phyloP scores from a whole-genome alignment of 108 stramenopile genomes.

The Cyclostephanos tholiformis region DNA sequence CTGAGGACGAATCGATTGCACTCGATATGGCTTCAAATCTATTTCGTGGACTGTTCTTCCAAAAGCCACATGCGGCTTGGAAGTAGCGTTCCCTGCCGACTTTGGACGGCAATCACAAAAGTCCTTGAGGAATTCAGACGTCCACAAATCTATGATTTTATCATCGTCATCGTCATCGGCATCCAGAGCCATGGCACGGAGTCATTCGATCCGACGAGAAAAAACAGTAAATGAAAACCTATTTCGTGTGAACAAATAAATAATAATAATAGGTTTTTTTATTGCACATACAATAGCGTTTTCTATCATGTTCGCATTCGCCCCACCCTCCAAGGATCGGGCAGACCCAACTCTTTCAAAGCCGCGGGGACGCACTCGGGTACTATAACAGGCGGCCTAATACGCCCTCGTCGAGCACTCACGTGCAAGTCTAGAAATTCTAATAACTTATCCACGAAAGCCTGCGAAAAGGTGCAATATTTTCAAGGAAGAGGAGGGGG shows the following conservation, averaged over 20 bases:
- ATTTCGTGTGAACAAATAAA: too few relatives aligned
- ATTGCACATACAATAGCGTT: background rate
- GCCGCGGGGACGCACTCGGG: constrained; percentile 73
- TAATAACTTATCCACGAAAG: constrained; percentile 77
- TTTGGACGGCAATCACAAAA: constrained; percentile 30
- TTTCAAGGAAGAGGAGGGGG: background rate
- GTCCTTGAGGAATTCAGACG: constrained; percentile 37
- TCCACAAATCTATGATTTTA: constrained; percentile 44
- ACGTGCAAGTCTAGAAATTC: constrained; percentile 89
- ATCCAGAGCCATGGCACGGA: background rate
- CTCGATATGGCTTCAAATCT: background rate
- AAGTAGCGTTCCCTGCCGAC: constrained; percentile 5
- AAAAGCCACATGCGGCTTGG: constrained; percentile 26
- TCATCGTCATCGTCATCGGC: constrained; percentile 9
- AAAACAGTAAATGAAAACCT: too few relatives aligned
- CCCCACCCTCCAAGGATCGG: constrained; percentile 14
- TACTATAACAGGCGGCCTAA: constrained; percentile 61
- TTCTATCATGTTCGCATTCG: background rate
- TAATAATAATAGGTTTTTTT: background rate
- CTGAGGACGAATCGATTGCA: constrained; percentile 9
- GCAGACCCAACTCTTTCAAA: constrained; percentile 34
- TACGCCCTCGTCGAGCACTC: constrained; percentile 66
- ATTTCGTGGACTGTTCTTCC: constrained; percentile 29
- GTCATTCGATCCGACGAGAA: too few relatives aligned
- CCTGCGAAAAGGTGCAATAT: constrained; percentile 2